phyloP scores from a whole-genome alignment of 192 early-diverging fungal genomes.

The Mortierella hygrophila region DNA sequence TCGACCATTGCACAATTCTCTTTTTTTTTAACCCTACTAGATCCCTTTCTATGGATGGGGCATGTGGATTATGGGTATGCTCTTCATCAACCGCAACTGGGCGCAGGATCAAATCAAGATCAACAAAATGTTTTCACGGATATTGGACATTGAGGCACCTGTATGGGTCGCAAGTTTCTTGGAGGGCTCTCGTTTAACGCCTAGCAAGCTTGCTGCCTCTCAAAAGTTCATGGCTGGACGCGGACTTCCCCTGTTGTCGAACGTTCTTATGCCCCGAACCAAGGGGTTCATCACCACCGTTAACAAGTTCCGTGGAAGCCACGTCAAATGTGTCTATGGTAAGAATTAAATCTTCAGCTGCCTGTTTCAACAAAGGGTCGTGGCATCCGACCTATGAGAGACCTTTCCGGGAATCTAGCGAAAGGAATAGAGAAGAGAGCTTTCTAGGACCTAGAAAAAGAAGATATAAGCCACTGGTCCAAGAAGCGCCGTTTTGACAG shows the following conservation, averaged over 20 bases:
- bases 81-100: conserved; percentile 71
- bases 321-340: conserved; percentile 72
- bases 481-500: not conserved
- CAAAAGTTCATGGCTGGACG: conserved; percentile 64
- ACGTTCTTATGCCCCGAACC: conserved; percentile 67
- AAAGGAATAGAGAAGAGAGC: not conserved
- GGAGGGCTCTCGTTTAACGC: conserved; percentile 67
- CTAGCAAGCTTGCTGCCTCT: conserved; percentile 60
- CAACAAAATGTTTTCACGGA: conserved; percentile 62
- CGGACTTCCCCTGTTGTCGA: conserved; percentile 58
- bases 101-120: conserved; percentile 64
- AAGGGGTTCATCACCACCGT: conserved; percentile 69
- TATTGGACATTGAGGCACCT: conserved; percentile 63
- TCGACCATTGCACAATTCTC: not conserved
- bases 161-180: conserved; percentile 70
- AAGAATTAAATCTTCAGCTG: not conserved
- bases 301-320: conserved; percentile 63
- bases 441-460: not conserved
- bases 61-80: conserved; percentile 73
- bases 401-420: not conserved
- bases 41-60: conserved; percentile 74
- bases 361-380: not conserved
- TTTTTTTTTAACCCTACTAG: conserved; percentile 26
- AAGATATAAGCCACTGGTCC: not conserved
- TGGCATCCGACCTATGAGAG: not conserved